Evolutionary conservation across 83 land plant genomes (phyloP).

Genomic region (Picea abies): DNA sequence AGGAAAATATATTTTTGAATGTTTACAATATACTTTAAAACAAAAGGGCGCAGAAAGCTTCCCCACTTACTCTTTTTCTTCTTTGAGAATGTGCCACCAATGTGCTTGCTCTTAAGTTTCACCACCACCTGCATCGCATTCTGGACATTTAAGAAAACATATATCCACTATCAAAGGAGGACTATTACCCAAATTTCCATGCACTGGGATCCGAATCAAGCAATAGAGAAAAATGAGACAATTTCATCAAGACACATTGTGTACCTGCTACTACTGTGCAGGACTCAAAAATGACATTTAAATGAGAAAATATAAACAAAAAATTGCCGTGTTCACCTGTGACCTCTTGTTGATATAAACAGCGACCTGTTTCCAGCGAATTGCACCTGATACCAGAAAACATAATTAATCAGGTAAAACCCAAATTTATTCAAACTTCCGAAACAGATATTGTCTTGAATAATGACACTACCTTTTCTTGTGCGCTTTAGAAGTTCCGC

Average conservation of each 20-base stretch:
- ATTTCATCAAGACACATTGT: background rate
- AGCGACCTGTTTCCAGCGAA: conserved; percentile 82
- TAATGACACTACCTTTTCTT: conserved; percentile 62
- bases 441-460: background rate
- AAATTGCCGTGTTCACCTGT: conserved; percentile 45
- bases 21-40: background rate
- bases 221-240: background rate
- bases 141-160: conserved; percentile 17
- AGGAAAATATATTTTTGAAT: background rate
- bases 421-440: background rate
- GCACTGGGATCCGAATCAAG: background rate
- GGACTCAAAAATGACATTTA: background rate
- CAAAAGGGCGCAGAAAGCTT: background rate
- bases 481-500: conserved; percentile 94
- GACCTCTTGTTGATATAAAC: conserved; percentile 73
- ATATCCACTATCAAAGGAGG: conserved; percentile 15
- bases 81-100: conserved; percentile 89
- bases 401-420: background rate
- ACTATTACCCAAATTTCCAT: conserved; percentile 7
- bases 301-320: background rate
- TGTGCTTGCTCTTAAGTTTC: conserved; percentile 80
- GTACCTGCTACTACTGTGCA: background rate
- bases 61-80: conserved; percentile 83
- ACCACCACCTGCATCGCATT: conserved; percentile 52
- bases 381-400: conserved; percentile 51